Evolutionary conservation across 805 yeast species (phyloP).

Genomic region (Starmera dryadoides): DNA sequence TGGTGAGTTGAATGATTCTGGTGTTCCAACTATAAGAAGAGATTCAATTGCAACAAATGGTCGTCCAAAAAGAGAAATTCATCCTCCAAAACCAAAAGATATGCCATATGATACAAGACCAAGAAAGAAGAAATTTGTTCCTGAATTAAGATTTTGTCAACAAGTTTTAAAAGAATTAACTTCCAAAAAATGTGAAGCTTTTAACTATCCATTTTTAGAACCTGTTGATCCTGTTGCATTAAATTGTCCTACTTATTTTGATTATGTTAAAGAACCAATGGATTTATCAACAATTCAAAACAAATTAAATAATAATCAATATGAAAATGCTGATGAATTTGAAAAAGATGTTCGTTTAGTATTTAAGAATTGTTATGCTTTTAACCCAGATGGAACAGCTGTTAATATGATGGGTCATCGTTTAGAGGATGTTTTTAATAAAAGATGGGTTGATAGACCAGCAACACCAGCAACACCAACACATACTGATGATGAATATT

Average conservation of each 20-base stretch:
- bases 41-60: slow-evolving; percentile 66
- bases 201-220: slow-evolving; percentile 82
- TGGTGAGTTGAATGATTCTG: slow-evolving; percentile 30
- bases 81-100: slow-evolving; percentile 94
- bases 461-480: slow-evolving; percentile 38
- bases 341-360: slow-evolving; percentile 77
- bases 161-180: slow-evolving; percentile 74
- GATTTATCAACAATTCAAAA: slow-evolving; percentile 80
- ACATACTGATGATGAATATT: slow-evolving; percentile 23
- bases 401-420: slow-evolving; percentile 94
- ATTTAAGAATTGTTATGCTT: slow-evolving; percentile 81
- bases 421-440: slow-evolving; percentile 77
- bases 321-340: slow-evolving; percentile 83
- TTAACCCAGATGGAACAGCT: slow-evolving; percentile 96
- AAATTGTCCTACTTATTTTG: slow-evolving; percentile 85
- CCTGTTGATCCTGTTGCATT: slow-evolving; percentile 96
- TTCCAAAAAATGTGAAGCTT: slow-evolving; percentile 76
- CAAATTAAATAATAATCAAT: slow-evolving; percentile 78
- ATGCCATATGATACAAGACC: slow-evolving; percentile 89
- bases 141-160: slow-evolving; percentile 82
- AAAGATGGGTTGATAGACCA: slow-evolving; percentile 85
- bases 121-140: slow-evolving; percentile 82
- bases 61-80: slow-evolving; percentile 91
- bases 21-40: slow-evolving; percentile 61
- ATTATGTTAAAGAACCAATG: slow-evolving; percentile 88